Evolutionary conservation across 768 basidiomycete species (phyloP), one percentile per base, ranked within the genome.

Genomic region (Plicaturopsis crispa): DNA sequence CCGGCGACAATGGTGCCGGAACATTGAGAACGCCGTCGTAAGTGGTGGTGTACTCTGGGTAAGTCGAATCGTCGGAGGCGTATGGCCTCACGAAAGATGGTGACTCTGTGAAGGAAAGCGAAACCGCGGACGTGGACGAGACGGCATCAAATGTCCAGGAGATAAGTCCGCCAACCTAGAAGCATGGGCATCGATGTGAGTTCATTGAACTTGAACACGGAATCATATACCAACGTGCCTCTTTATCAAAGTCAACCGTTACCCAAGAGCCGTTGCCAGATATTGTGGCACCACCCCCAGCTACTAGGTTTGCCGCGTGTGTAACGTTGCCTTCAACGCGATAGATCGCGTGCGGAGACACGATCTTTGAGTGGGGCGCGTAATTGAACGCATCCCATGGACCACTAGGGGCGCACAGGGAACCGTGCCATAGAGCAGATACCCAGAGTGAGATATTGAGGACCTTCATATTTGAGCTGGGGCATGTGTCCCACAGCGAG

Each of bases 41-140:
- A n/a, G n/a, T n/a, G n/a, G n/a, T n/a, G n/a, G n/a, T n/a, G n/a
- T n/a, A n/a, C n/a, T n/a, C n/a, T n/a, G n/a, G n/a, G n/a, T n/a
- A n/a, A n/a, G n/a, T n/a, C 1, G 60, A 61, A 49, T 77, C 75
- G 43, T 77, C 75, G 0, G 75, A 75, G 1, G 66, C 63, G 3
- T 56, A 54, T 1, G 74, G 70, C 13, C 70, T 62, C 22, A 78
- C 74, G 59, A 75, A 76, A 24, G 57, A 35, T 0, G 75, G 69
- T 0, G 75, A 78, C 43, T 79, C 75, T 1, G 73, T 73, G 61
- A 77, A 79, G 0, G 75, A 69, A 22, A 79, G 64, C 0, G 72
- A 64, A 6, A 75, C 51, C 0, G 65, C 45, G 0, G 72, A 61
- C 1, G 47, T 42, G 1, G 59, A 39, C 0, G 62, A 48, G 13